Evolutionary conservation across 805 yeast species (phyloP).

Genomic region (Osmozyma mogii): DNA sequence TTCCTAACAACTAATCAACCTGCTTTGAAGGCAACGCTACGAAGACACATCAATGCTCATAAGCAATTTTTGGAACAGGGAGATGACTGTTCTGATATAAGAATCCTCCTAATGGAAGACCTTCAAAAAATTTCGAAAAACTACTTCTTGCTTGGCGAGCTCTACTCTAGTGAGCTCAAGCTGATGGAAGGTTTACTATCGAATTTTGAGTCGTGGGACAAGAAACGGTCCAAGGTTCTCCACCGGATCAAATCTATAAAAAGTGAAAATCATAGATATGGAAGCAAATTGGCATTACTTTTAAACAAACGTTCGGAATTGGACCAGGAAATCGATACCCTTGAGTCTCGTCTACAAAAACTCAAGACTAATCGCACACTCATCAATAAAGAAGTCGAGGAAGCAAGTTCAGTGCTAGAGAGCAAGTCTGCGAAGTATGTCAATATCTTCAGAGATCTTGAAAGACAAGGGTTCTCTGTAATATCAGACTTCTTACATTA

Average conservation of each 20-base stretch:
- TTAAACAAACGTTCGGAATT: slow-evolving; percentile 22
- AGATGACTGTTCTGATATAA: slow-evolving; percentile 5
- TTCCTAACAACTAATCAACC: slow-evolving; percentile 6
- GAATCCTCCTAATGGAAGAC: slow-evolving; percentile 2
- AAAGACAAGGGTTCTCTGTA: slow-evolving; percentile 28
- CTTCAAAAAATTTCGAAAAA: slow-evolving; percentile 29
- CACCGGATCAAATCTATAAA: slow-evolving; percentile 30
- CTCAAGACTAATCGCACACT: slow-evolving; percentile 28
- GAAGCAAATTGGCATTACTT: slow-evolving; percentile 31
- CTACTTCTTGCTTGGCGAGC: slow-evolving; percentile 38
- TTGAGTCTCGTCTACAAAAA: slow-evolving; percentile 27
- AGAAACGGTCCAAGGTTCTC: slow-evolving; percentile 24
- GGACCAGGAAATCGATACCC: slow-evolving; percentile 28
- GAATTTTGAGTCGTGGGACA: slow-evolving; percentile 35
- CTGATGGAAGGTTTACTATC: slow-evolving; percentile 18
- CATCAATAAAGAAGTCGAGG: slow-evolving; percentile 31
- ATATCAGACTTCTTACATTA: slow-evolving; percentile 18
- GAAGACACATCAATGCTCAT: slow-evolving; percentile 4
- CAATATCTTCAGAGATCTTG: slow-evolving; percentile 32
- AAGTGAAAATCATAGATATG: slow-evolving; percentile 34
- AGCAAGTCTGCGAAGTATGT: slow-evolving; percentile 39
- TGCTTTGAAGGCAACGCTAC: slow-evolving; percentile 2
- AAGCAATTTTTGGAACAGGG: slow-evolving; percentile 4
- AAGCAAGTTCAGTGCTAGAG: slow-evolving; percentile 43
- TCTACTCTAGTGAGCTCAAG: slow-evolving; percentile 32